Conservation (phyloP, 768 basidiomycete genomes). For the Boletellus sp. region DNA sequence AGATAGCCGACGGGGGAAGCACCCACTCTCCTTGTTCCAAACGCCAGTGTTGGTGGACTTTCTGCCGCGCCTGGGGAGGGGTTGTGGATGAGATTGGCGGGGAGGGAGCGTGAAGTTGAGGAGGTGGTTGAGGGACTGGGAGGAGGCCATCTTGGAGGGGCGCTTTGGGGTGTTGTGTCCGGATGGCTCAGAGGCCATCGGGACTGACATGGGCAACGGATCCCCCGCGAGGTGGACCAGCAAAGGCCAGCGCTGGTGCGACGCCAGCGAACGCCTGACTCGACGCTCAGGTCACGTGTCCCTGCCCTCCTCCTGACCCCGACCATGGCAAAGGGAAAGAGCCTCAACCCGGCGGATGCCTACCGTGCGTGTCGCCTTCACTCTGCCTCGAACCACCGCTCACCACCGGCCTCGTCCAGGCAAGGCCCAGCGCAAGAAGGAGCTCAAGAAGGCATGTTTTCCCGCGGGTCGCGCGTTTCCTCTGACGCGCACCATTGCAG, state of each 20-base stretch:
- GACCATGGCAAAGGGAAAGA: constrained; percentile 80
- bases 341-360: constrained; percentile 91
- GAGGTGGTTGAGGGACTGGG: constrained; percentile 73
- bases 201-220: constrained; percentile 23
- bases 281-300: constrained; percentile 28
- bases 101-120: constrained; percentile 94
- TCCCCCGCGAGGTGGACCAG: constrained; percentile 30
- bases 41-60: constrained; percentile 60
- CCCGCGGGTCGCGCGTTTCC: constrained; percentile 10
- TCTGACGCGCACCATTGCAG: constrained; percentile 35
- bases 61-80: constrained; percentile 71
- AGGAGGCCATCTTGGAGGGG: constrained; percentile 62
- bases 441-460: constrained; percentile 76
- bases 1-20: constrained; percentile 8
- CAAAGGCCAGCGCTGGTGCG: constrained; percentile 29
- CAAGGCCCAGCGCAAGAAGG: constrained; percentile 90
- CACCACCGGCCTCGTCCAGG: constrained; percentile 45
- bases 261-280: constrained; percentile 14
- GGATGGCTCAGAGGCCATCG: constrained; percentile 24
- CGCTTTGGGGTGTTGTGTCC: constrained; percentile 49
- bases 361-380: constrained; percentile 54
- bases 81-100: constrained; percentile 61
- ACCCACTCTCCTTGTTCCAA: constrained; percentile 93
- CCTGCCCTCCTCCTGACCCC: neutral
- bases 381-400: neutral